A percentile compares a stretch with the other conserved stretches of the same genome.
These are phyloP conservation scores for Nannochloropsis salina DNA, from an alignment of 108 stramenopile genomes.

Conservation along the genomic window DNA sequence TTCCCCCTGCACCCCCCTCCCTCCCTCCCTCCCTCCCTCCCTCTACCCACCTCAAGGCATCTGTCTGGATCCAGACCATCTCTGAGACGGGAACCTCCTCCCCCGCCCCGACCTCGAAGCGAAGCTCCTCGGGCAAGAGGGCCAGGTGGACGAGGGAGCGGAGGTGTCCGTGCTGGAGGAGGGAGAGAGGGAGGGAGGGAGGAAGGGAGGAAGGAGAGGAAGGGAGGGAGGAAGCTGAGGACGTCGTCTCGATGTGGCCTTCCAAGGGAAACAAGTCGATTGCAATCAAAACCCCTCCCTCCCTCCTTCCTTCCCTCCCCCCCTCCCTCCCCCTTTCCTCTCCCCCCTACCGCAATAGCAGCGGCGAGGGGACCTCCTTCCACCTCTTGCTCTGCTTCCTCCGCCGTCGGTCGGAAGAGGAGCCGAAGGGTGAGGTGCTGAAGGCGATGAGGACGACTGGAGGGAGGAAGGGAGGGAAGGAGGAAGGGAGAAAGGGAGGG, in stretches of 20 bases:
- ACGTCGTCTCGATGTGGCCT: neutral
- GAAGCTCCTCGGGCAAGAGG: neutral
- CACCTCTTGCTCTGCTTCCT: neutral
- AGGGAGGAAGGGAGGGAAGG: neutral
- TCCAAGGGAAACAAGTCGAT: too few relatives aligned
- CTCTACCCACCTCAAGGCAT: neutral
- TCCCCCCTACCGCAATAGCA: neutral
- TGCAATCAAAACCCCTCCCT: neutral
- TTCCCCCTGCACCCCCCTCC: too few relatives aligned
- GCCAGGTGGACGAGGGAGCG: neutral
- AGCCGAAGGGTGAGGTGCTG: neutral
- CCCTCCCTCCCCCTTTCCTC: neutral
- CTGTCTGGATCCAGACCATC: neutral
- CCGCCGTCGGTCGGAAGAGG: neutral
- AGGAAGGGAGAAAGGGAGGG: neutral
- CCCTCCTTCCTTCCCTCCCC: neutral
- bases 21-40: neutral
- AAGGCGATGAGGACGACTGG: neutral
- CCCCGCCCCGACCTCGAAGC: neutral
- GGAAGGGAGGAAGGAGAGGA: neutral
- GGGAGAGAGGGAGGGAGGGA: neutral
- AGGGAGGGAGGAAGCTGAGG: neutral
- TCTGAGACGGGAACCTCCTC: neutral
- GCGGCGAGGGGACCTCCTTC: neutral
- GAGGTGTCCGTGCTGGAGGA: neutral